phyloP scores from a whole-genome alignment of 2,329 filamentous ascomycete genomes.

The Biscogniauxia sp. region DNA sequence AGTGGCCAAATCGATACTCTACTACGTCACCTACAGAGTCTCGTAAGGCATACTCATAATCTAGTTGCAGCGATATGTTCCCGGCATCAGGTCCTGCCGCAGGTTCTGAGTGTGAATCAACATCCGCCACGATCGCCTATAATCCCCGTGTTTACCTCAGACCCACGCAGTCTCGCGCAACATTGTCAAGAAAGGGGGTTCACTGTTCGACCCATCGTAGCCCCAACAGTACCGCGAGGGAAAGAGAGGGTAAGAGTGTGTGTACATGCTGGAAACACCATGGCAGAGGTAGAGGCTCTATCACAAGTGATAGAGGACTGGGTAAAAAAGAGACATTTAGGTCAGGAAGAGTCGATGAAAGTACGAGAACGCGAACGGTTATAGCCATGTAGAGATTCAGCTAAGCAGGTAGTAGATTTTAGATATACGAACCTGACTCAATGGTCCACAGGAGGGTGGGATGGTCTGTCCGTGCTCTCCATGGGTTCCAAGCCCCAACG shows the following conservation, averaged over 20 bases:
- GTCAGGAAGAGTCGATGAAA: background rate
- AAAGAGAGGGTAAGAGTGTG: slow-evolving; percentile 58
- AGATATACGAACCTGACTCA: background rate
- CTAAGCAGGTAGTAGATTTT: background rate
- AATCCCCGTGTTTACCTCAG: slow-evolving; percentile 51
- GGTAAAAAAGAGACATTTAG: slow-evolving; percentile 6
- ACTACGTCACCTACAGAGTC: slow-evolving; percentile 40
- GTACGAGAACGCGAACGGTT: background rate
- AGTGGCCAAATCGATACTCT: slow-evolving; percentile 27
- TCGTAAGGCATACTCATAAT: slow-evolving; percentile 45
- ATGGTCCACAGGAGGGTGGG: slow-evolving; percentile 1
- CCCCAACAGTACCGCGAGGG: slow-evolving; percentile 56
- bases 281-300: slow-evolving; percentile 50
- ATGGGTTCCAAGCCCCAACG: slow-evolving; percentile 81
- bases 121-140: slow-evolving; percentile 50
- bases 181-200: slow-evolving; percentile 52
- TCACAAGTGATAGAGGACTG: slow-evolving; percentile 30
- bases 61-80: background rate
- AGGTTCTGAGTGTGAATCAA: slow-evolving; percentile 27
- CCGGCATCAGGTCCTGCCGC: background rate
- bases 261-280: slow-evolving; percentile 57
- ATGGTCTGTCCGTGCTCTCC: slow-evolving; percentile 40
- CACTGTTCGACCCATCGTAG: slow-evolving; percentile 56
- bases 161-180: slow-evolving; percentile 51
- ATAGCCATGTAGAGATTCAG: background rate